Percentiles rank a stretch among this genome's conserved stretches.
These are phyloP conservation scores for Cyclotella atomus DNA, from an alignment of 108 stramenopile species.

Conservation along the genomic window DNA sequence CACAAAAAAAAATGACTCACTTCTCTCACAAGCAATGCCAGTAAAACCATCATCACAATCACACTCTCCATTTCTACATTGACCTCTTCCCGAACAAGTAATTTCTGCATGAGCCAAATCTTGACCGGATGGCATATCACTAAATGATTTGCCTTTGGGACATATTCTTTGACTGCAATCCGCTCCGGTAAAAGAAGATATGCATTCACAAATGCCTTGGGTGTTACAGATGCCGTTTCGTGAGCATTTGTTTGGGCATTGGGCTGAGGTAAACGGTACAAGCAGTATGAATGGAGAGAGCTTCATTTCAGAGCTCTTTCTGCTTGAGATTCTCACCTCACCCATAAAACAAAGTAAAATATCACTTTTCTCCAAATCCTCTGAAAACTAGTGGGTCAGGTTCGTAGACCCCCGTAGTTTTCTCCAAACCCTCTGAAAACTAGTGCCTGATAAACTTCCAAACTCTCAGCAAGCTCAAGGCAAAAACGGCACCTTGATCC, in stretches of 20 bases:
- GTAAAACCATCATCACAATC: constrained; percentile 54
- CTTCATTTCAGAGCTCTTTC: background rate
- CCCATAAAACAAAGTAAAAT: no score
- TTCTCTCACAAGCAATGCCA: constrained; percentile 68
- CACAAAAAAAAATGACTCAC: constrained; percentile 8
- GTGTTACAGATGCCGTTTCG: constrained; percentile 25
- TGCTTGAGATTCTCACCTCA: no score
- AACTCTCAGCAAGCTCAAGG: no score
- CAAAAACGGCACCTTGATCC: constrained; percentile 49
- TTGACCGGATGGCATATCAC: constrained; percentile 31
- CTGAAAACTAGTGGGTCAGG: no score
- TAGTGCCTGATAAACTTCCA: no score
- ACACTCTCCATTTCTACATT: constrained; percentile 61
- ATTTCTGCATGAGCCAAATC: constrained; percentile 57
- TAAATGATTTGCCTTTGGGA: constrained; percentile 47
- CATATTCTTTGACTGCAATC: constrained; percentile 52
- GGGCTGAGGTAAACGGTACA: background rate
- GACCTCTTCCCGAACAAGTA: constrained; percentile 63
- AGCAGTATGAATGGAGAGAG: background rate
- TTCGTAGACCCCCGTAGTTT: no score
- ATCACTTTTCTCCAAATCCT: no score
- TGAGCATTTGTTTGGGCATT: constrained; percentile 45
- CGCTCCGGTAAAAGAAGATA: constrained; percentile 40
- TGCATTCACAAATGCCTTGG: constrained; percentile 47
- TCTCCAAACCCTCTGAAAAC: no score